These are phyloP conservation scores for Phoenix dactylifera DNA, from an alignment of 176 grass and related monocot genomes.

Conservation along the genomic window DNA sequence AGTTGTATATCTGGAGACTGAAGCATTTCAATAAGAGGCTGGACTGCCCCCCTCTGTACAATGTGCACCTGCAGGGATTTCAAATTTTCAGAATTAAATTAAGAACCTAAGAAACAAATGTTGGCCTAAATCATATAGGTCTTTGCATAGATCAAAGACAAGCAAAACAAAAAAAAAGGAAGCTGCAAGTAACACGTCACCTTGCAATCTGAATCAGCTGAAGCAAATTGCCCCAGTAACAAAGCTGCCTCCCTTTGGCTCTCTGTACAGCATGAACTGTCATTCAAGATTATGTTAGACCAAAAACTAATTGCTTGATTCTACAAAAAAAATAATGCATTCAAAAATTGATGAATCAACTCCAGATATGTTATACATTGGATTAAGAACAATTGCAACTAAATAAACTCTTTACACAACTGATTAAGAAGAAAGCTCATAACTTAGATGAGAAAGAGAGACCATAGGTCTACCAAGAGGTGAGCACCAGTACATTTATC, in stretches of 20 bases:
- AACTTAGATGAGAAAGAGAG: too few species aligned
- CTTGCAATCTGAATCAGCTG: constrained; percentile 95
- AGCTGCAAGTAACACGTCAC: constrained; percentile 15
- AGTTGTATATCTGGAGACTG: constrained; percentile 92
- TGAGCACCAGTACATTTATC: too few species aligned
- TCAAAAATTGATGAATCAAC: too few species aligned
- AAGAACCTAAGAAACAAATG: not conserved
- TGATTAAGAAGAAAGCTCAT: too few species aligned
- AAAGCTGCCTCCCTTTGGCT: constrained; percentile 99
- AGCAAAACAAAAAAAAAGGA: not conserved
- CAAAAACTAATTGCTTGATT: not conserved
- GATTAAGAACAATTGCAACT: too few species aligned
- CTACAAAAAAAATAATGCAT: too few species aligned
- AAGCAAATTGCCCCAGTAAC: constrained; percentile 96
- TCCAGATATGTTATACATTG: too few species aligned
- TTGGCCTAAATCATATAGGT: too few species aligned
- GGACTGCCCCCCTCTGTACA: constrained; percentile 90
- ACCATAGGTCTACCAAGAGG: too few species aligned
- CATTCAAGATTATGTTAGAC: not conserved
- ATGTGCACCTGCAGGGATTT: constrained; percentile 76
- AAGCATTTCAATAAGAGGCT: constrained; percentile 92
- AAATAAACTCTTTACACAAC: too few species aligned
- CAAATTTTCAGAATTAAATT: not conserved
- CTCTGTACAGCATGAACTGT: constrained; percentile 91
- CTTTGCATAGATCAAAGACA: too few species aligned